phyloP scores from a whole-genome alignment of 495 filamentous ascomycete genomes.

The Massariosphaeria phaeospora region DNA sequence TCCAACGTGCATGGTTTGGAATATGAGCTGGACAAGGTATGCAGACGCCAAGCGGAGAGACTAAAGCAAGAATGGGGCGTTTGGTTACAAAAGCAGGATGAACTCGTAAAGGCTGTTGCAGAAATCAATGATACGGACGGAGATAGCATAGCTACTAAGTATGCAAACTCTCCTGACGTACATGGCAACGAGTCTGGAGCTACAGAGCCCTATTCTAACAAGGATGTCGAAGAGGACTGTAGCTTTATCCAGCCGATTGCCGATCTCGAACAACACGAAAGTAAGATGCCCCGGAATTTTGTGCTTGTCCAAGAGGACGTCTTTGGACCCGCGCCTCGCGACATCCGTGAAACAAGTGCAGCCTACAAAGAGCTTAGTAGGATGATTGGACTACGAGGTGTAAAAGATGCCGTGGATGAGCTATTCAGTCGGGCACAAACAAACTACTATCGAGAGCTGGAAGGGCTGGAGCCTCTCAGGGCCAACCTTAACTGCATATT shows the following conservation, averaged over 20 bases:
- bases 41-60: neutral
- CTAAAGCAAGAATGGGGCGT: too few relatives aligned
- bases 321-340: constrained; percentile 60
- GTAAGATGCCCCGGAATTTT: too few relatives aligned
- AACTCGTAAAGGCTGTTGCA: too few relatives aligned
- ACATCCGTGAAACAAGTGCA: constrained; percentile 45
- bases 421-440: constrained; percentile 53
- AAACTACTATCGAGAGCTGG: constrained; percentile 60
- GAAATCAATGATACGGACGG: neutral
- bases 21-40: neutral
- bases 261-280: too few relatives aligned
- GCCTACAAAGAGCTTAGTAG: constrained; percentile 57
- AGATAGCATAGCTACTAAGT: neutral
- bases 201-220: too few relatives aligned
- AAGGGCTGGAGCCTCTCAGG: constrained; percentile 51
- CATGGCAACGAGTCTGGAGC: too few relatives aligned
- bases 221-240: too few relatives aligned
- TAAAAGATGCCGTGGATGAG: constrained; percentile 56
- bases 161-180: neutral
- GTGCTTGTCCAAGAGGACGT: neutral
- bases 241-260: too few relatives aligned
- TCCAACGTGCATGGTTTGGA: neutral
- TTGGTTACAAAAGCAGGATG: too few relatives aligned
- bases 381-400: constrained; percentile 54
- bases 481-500: constrained; percentile 64